Evolutionary conservation across 139 green algal species (phyloP), one percentile per base, ranked within the genome.

Genomic region (Chlamydomonas sp.): DNA sequence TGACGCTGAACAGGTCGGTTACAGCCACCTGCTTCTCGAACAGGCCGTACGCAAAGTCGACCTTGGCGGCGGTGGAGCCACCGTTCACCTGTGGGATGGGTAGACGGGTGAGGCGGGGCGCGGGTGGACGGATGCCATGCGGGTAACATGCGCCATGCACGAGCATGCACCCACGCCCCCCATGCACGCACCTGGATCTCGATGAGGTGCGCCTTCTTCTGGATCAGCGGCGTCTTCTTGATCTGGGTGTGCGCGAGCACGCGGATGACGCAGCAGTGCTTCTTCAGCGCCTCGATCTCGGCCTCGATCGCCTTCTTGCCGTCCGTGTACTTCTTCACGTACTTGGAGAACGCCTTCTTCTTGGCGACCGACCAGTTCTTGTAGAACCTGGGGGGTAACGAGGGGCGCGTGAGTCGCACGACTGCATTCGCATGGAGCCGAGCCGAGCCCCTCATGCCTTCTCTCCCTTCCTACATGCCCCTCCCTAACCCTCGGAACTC

Each of bases 291-390:
- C 48, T 91, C 91, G 71, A 99, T 82, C 77, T 96, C 85, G 5
- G 83, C 81, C 71, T 96, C 83, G 67, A 99, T 91, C 58, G 79
- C 66, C 81, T 94, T 94, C 80, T 91, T 92, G 74, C 88, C 95
- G 61, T 96, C 92, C 26, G 79, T 71, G 83, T 96, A 96, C 85
- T 97, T 97, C 86, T 95, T 95, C 34, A 84, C 85, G 75, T 98
- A 99, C 83, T 95, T 95, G 81, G 82, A 92, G 89, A 99, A 99
- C 22, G 94, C 95, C 86, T 97, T 98, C 86, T 97, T 97, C 95
- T 99, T 99, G 79, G 84, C 83, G 89, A 96, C 96, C 89, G 89
- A 94, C 85, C 88, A 98, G 90, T 97, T 98, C 92, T 97, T 98
- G 87, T 95, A 95, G 85, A 91, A 94, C 70, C 82, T 83, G 69